phyloP scores from a whole-genome alignment of 2,329 filamentous ascomycete genomes.

The Monilinia laxa region DNA sequence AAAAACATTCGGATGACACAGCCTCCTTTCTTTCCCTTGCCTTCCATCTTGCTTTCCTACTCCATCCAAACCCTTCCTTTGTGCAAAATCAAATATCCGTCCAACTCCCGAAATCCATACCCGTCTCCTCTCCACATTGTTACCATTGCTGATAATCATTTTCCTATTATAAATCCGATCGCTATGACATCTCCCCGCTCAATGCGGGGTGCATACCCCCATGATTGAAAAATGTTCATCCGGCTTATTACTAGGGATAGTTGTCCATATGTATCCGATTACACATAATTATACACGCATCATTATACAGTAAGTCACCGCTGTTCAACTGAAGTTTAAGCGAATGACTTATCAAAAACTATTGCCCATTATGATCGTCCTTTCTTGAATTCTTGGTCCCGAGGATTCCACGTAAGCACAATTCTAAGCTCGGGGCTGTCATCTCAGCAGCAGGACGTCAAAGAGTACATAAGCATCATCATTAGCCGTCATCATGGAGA shows the following conservation, averaged over 20 bases:
- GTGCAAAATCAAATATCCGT: not conserved
- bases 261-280: no score
- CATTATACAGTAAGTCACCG: not conserved
- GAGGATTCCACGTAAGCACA: not conserved
- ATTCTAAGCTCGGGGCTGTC: no score
- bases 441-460: not conserved
- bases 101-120: not conserved
- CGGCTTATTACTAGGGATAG: no score
- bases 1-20: no score
- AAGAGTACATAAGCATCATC: not conserved
- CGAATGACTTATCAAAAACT: not conserved
- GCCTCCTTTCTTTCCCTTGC: no score
- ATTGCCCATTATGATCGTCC: not conserved
- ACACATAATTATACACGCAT: no score
- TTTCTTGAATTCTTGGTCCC: not conserved
- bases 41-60: no score
- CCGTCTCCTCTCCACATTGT: not conserved
- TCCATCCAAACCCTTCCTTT: no score
- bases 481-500: not conserved
- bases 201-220: not conserved
- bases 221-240: not conserved
- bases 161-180: no score
- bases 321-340: not conserved
- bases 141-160: no score
- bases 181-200: not conserved